Evolutionary conservation across 495 filamentous ascomycete genomes (phyloP).

Genomic region (Melanomma pulvis-pyrius): DNA sequence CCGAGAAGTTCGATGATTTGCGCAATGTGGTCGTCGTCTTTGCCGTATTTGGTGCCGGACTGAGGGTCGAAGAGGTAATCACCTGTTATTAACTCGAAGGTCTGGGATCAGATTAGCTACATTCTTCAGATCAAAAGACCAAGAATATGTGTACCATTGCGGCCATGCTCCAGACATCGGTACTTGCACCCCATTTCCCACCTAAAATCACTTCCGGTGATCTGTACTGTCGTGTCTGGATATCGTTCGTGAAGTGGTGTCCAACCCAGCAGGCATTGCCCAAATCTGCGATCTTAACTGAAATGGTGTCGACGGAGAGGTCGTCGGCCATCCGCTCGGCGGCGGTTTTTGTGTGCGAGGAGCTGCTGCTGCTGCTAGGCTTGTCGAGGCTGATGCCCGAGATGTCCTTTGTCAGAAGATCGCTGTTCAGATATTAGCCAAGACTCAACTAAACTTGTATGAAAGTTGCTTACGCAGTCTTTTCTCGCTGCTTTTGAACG

Average conservation of each 20-base stretch:
- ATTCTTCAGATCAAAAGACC: background rate
- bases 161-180: slow-evolving; percentile 99
- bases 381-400: slow-evolving; percentile 95
- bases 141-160: slow-evolving; percentile 73
- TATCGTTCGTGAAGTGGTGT: slow-evolving; percentile 99
- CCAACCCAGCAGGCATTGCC: slow-evolving; percentile 99
- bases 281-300: slow-evolving; percentile 97
- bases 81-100: slow-evolving; percentile 96
- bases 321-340: slow-evolving; percentile 56
- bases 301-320: slow-evolving; percentile 73
- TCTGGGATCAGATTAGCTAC: slow-evolving; percentile 52
- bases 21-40: slow-evolving; percentile 99
- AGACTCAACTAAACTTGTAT: background rate
- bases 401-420: slow-evolving; percentile 86
- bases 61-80: slow-evolving; percentile 99
- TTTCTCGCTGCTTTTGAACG: slow-evolving; percentile 83
- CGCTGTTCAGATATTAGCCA: slow-evolving; percentile 55
- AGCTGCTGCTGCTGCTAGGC: slow-evolving; percentile 40
- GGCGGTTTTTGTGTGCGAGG: slow-evolving; percentile 49
- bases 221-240: slow-evolving; percentile 96
- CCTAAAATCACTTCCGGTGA: slow-evolving; percentile 97
- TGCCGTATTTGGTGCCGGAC: slow-evolving; percentile 98
- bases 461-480: slow-evolving; percentile 75
- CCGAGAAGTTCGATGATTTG: slow-evolving; percentile 98
- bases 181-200: slow-evolving; percentile 97